Conservation (phyloP, 768 basidiomycete species). For the Rhodocollybia butyracea region DNA sequence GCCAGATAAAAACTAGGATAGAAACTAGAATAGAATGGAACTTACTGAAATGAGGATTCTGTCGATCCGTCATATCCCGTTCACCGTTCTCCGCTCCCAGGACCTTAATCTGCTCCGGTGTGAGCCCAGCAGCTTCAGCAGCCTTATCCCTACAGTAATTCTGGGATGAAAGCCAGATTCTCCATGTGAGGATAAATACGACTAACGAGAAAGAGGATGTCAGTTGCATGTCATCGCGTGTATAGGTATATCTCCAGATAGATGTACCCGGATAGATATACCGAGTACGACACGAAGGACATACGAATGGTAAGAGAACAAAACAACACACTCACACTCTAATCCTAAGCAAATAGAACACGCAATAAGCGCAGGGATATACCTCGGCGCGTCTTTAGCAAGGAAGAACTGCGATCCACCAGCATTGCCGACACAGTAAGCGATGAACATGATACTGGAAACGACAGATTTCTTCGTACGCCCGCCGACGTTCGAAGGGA, state of each 20-base stretch:
- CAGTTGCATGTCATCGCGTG: background rate
- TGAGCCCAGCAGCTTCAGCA: slow-evolving; percentile 2
- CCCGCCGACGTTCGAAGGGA: slow-evolving; percentile 12
- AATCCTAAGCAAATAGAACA: slow-evolving; percentile 7
- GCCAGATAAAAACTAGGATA: too few species aligned
- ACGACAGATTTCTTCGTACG: slow-evolving; percentile 11
- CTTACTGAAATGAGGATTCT: slow-evolving; percentile 10
- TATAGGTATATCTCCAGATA: too few species aligned
- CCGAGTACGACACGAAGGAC: too few species aligned
- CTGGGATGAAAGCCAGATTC: slow-evolving; percentile 2
- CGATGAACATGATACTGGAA: slow-evolving; percentile 9
- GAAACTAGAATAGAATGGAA: too few species aligned
- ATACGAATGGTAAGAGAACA: too few species aligned
- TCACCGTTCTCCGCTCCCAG: slow-evolving; percentile 7
- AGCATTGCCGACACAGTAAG: slow-evolving; percentile 10
- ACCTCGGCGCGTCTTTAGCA: slow-evolving; percentile 9
- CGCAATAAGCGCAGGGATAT: slow-evolving; percentile 6
- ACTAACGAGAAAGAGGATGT: background rate
- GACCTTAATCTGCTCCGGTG: slow-evolving; percentile 3
- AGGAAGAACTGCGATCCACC: slow-evolving; percentile 10
- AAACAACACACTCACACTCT: slow-evolving; percentile 3
- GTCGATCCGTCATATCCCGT: slow-evolving; percentile 9
- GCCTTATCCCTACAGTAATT: slow-evolving; percentile 4
- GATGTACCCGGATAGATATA: too few species aligned
- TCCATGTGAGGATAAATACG: slow-evolving; percentile 1